Evolutionary conservation across 2,329 filamentous ascomycete genomes (phyloP).

Genomic region (Colletotrichum scovillei): DNA sequence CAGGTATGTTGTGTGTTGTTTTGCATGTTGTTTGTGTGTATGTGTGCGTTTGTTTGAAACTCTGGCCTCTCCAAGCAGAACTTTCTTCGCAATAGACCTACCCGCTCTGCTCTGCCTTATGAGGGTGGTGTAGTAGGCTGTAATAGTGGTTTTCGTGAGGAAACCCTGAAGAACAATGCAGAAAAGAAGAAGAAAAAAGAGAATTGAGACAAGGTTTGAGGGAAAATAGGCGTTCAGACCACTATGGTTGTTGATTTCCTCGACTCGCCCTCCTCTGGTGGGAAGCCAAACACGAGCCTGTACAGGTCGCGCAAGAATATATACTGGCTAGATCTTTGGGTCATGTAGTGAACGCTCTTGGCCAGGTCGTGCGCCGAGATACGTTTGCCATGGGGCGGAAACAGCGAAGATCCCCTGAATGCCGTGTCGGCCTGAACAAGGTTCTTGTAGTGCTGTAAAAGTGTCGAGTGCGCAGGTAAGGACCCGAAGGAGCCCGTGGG

Average conservation of each 20-base stretch:
- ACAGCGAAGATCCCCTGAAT: constrained; percentile 65
- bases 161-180: not conserved
- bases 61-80: not conserved
- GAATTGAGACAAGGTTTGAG: not conserved
- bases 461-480: constrained; percentile 73
- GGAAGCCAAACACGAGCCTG: constrained; percentile 85
- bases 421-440: constrained; percentile 79
- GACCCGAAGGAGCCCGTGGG: constrained; percentile 84
- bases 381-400: constrained; percentile 68
- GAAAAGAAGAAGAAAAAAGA: not conserved
- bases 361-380: constrained; percentile 81
- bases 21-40: not conserved
- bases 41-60: not conserved
- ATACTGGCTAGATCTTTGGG: constrained; percentile 76
- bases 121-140: not conserved
- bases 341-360: constrained; percentile 82
- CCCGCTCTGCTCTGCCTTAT: not conserved
- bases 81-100: not conserved
- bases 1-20: not conserved
- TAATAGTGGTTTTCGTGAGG: not conserved
- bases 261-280: constrained; percentile 79
- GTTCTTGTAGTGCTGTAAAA: constrained; percentile 84
- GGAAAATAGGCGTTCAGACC: constrained; percentile 51
- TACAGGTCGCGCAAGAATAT: constrained; percentile 86
- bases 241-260: constrained; percentile 73